Evolutionary conservation across 1,139 yeast species (phyloP).

Genomic region (Hanseniaspora gamundiae): DNA sequence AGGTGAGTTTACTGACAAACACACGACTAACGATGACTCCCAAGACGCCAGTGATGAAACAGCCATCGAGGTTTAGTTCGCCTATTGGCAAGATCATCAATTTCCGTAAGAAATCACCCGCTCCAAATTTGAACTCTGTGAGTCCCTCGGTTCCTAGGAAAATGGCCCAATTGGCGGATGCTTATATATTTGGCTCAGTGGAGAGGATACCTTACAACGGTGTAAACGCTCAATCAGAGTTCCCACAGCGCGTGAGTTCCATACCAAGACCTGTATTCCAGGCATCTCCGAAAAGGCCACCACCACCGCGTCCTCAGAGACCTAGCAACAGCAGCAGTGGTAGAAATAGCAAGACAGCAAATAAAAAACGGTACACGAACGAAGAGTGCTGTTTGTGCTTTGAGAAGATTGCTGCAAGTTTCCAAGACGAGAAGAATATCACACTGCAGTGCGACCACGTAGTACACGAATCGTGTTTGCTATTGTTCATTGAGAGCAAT

Average conservation of each 20-base stretch:
- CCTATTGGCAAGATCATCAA: background rate
- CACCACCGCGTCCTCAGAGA: background rate
- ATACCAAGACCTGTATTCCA: background rate
- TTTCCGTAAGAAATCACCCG: background rate
- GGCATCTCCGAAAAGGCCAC: background rate
- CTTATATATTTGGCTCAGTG: background rate
- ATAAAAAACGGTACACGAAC: background rate
- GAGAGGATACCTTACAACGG: background rate
- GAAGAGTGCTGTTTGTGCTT: background rate
- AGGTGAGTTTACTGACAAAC: background rate
- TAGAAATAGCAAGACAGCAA: too few species aligned
- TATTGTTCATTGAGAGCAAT: background rate
- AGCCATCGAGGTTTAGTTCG: background rate
- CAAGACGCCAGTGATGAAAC: background rate
- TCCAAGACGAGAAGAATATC: background rate
- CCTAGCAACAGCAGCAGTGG: too few species aligned
- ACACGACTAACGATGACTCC: too few species aligned
- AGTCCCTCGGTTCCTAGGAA: background rate
- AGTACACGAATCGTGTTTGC: background rate
- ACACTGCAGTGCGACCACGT: background rate
- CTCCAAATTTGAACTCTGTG: background rate
- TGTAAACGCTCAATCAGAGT: too few species aligned
- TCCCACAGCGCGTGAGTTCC: background rate
- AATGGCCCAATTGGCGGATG: background rate
- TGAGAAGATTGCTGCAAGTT: background rate